These are phyloP conservation scores for Lentinula sp. DNA, from an alignment of 768 basidiomycete genomes.

Conservation along the genomic window DNA sequence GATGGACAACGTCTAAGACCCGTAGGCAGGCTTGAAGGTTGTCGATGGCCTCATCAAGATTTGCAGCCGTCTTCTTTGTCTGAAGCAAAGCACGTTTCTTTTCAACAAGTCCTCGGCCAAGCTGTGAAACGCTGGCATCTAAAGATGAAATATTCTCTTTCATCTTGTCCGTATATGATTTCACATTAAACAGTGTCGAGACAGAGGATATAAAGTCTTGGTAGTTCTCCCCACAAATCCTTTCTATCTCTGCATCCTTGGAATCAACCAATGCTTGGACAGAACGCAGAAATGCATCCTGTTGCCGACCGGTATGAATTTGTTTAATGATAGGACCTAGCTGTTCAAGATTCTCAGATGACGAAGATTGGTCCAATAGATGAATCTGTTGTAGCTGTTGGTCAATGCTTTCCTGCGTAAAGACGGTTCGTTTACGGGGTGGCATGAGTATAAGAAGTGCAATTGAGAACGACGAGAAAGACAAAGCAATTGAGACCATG, in stretches of 20 bases:
- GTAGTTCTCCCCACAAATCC: slow-evolving; percentile 93
- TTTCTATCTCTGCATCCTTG: slow-evolving; percentile 95
- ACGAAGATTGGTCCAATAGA: slow-evolving; percentile 79
- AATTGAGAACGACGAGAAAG: no score
- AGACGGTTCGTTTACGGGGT: slow-evolving; percentile 67
- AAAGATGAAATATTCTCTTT: slow-evolving; percentile 87
- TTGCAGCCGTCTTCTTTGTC: slow-evolving; percentile 86
- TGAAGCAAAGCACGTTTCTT: slow-evolving; percentile 90
- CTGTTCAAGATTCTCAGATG: slow-evolving; percentile 92
- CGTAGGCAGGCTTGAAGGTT: slow-evolving; percentile 89
- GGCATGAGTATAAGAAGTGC: slow-evolving; percentile 50
- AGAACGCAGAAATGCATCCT: slow-evolving; percentile 84
- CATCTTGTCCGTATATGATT: slow-evolving; percentile 93
- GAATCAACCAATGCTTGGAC: slow-evolving; percentile 85
- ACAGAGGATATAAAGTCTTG: slow-evolving; percentile 97
- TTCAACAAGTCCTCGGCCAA: slow-evolving; percentile 83
- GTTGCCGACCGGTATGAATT: slow-evolving; percentile 81
- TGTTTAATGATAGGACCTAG: slow-evolving; percentile 94
- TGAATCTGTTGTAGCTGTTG: slow-evolving; percentile 90
- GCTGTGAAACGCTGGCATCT: slow-evolving; percentile 82
- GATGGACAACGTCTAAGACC: slow-evolving; percentile 87
- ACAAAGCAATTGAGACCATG: no score
- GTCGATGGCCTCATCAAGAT: slow-evolving; percentile 96
- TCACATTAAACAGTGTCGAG: slow-evolving; percentile 91
- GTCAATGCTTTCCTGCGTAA: slow-evolving; percentile 81